Evolutionary conservation across 495 filamentous ascomycete species (phyloP).

Genomic region (Xylaria nigripes): DNA sequence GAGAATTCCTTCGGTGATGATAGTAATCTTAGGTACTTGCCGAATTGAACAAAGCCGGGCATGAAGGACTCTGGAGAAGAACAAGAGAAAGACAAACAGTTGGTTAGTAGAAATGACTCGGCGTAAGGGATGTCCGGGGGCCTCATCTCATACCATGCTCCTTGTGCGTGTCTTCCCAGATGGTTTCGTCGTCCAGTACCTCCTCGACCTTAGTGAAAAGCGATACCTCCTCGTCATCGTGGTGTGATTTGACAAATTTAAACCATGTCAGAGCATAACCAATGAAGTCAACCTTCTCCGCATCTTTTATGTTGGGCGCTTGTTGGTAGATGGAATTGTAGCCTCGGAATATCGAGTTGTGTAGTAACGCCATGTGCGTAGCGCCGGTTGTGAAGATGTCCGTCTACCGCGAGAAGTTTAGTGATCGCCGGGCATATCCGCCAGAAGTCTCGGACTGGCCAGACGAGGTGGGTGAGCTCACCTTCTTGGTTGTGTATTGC

Average conservation of each 20-base stretch:
- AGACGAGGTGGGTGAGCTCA: constrained; percentile 1
- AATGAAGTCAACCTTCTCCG: constrained; percentile 42
- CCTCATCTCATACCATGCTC: constrained; percentile 38
- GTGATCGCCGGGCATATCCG: not conserved
- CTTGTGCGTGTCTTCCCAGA: constrained; percentile 40
- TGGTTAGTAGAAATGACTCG: not conserved
- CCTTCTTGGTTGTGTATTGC: constrained; percentile 38
- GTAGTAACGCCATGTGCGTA: constrained; percentile 51
- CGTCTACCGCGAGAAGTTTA: constrained; percentile 19
- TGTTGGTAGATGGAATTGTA: constrained; percentile 53
- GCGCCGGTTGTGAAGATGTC: constrained; percentile 46
- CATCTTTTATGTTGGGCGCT: constrained; percentile 33
- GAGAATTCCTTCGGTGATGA: constrained; percentile 31
- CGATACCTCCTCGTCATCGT: constrained; percentile 45
- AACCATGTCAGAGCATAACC: constrained; percentile 45
- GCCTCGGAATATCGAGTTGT: constrained; percentile 52
- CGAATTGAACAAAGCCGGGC: constrained; percentile 38
- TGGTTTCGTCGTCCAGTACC: constrained; percentile 34
- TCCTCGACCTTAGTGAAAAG: constrained; percentile 47
- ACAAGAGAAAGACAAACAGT: not conserved
- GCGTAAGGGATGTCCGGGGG: not conserved
- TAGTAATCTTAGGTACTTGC: constrained; percentile 38
- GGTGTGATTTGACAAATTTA: constrained; percentile 46
- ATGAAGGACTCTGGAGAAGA: constrained; percentile 38
- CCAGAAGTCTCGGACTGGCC: too few species aligned